These are phyloP conservation scores for Penicillium sp. DNA, from an alignment of 2,329 filamentous ascomycete genomes.

Conservation along the genomic window DNA sequence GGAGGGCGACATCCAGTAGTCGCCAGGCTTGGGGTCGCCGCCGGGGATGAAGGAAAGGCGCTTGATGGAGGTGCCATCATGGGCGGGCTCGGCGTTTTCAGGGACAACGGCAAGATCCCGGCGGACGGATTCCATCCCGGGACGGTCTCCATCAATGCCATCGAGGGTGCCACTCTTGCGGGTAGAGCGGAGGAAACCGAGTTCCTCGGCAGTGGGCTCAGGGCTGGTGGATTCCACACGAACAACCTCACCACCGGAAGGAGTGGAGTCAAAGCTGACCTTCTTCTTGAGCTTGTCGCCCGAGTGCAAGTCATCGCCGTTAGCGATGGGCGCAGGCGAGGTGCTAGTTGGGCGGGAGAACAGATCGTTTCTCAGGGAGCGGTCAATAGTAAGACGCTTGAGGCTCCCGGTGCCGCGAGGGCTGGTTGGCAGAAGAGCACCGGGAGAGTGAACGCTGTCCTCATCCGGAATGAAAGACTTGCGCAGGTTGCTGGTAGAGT, in stretches of 20 bases:
- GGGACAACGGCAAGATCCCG: constrained; percentile 79
- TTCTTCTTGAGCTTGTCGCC: constrained; percentile 67
- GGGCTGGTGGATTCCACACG: constrained; percentile 57
- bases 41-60: constrained; percentile 38
- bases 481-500: constrained; percentile 85
- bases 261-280: constrained; percentile 84
- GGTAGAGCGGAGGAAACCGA: constrained; percentile 64
- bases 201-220: constrained; percentile 63
- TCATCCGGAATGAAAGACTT: constrained; percentile 76
- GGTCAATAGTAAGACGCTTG: constrained; percentile 92
- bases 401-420: constrained; percentile 72
- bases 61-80: constrained; percentile 43
- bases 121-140: constrained; percentile 74
- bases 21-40: constrained; percentile 66
- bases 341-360: constrained; percentile 55
- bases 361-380: constrained; percentile 73
- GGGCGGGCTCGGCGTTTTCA: constrained; percentile 57
- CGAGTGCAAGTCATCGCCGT: constrained; percentile 49
- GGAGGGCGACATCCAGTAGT: constrained; percentile 86
- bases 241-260: constrained; percentile 59
- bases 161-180: constrained; percentile 57
- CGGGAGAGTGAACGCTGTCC: constrained; percentile 84
- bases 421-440: constrained; percentile 76
- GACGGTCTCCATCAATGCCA: constrained; percentile 46
- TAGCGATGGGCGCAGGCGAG: constrained; percentile 41